These are phyloP conservation scores for Podaxis mareebaensis DNA, from an alignment of 768 basidiomycete genomes.

Conservation along the genomic window DNA sequence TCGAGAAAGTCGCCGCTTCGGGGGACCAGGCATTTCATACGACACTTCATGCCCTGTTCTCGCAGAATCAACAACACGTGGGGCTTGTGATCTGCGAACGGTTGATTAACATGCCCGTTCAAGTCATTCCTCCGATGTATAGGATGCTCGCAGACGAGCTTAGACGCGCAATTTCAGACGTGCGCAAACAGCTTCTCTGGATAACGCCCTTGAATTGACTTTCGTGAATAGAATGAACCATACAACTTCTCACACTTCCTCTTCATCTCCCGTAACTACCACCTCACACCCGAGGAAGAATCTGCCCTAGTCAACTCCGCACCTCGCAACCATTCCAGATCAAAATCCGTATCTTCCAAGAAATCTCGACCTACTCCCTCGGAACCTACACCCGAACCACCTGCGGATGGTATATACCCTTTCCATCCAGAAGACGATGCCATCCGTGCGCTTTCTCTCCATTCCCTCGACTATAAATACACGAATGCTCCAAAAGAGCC, in stretches of 20 bases:
- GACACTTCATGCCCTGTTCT: conserved; percentile 55
- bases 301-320: conserved; percentile 47
- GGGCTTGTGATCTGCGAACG: conserved; percentile 88
- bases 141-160: conserved; percentile 85
- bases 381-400: conserved; percentile 22
- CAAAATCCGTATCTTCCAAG: conserved; percentile 29
- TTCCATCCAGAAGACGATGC: conserved; percentile 89
- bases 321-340: conserved; percentile 40
- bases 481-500: conserved; percentile 44
- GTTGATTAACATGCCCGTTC: conserved; percentile 93
- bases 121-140: conserved; percentile 91
- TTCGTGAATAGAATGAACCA: conserved; percentile 46
- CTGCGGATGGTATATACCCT: conserved; percentile 57
- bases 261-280: conserved; percentile 79
- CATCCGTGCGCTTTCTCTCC: conserved; percentile 57
- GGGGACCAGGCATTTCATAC: conserved; percentile 49
- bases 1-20: conserved; percentile 55
- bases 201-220: conserved; percentile 2
- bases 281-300: conserved; percentile 71
- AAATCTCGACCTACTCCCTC: conserved; percentile 19
- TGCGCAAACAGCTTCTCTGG: conserved; percentile 30
- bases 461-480: conserved; percentile 53
- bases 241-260: conserved; percentile 75
- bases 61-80: conserved; percentile 54
- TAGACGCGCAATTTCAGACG: conserved; percentile 67